Evolutionary conservation across 805 yeast species (phyloP), one percentile per base, ranked within the genome.

Genomic region (Yamadazyma philogaea): DNA sequence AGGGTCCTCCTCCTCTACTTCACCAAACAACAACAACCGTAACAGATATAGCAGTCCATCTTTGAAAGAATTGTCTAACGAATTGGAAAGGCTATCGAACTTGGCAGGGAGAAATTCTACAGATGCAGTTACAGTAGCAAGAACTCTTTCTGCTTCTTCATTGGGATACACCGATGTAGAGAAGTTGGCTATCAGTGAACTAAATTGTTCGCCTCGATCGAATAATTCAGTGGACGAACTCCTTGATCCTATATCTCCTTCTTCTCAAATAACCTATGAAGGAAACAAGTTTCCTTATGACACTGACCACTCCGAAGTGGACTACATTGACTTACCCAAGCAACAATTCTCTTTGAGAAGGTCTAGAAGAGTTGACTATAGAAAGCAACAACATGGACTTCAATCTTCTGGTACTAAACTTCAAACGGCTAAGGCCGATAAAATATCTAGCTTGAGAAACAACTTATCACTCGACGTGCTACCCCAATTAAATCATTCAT

Each of bases 91-190:
- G 35, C 67, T 89, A 35, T 80, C 91, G 0, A 83, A 81, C 49
- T 69, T 81, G 61, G 95, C 91, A 0, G 93, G 95, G 0, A 64
- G 86, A 61, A 82, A 80, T 40, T 81, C 88, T 3, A 77, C 82
- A 30, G 95, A 87, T 65, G 95, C 96, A 0, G 82, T 84, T 4
- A 80, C 95, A 0, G 68, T 87, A 43, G 96, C 95, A 0, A 70
- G 95, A 54, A 81, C 93, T 1, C 70, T 88, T 37, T 83, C 91
- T 2, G 75, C 87, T 36, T 75, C 84, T 0, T 78, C 87, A 0
- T 67, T 84, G 21, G 84, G 85, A 10, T 72, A 72, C 49, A 74
- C 80, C 10, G 74, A 70, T 41, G 69, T 72, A 3, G 81, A 76
- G 53, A 69, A 58, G 47, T 61, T 65, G 27, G 75, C 71, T 5